Evolutionary conservation across 768 basidiomycete genomes (phyloP), one percentile per base, ranked within the genome.

Genomic region (Leucosporidium scottii): DNA sequence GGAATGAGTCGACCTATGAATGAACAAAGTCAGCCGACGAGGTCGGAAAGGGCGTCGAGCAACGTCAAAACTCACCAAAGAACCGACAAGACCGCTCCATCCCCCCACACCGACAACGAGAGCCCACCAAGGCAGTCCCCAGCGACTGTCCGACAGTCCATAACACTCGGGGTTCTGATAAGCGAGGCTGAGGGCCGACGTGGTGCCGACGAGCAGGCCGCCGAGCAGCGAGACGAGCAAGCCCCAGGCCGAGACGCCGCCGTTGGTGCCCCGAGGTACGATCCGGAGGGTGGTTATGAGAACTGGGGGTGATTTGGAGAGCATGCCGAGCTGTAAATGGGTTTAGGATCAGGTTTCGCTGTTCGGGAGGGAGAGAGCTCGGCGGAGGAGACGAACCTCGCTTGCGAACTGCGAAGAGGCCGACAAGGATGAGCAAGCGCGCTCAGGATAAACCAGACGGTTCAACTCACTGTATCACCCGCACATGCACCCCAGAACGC

Each of bases 261-360:
- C 93, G 74, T 97, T 96, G 15, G 93, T 96, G 4, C 93, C 93
- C 2, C 87, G 86, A 2, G 92, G 92, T 0, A 92, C 90, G 1
- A 79, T 72, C 71, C 82, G 83, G 62, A 87, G 78, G 6, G 89
- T 92, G 7, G 91, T 93, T 73, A 96, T 84, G 44, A 94, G 84
- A 57, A 86, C 30, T 76, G 44, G 93, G 4, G 82, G 82, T 20
- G 83, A 81, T 48, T 76, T 77, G 30, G 91, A 88, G 53, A 96
- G 82, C 70, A 96, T 92, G 44, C 93, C 93, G 28, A 96, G 83
- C 78, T 73, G 62, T 9, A 18, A 9, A 23, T 7, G 64, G 17
- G 28, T n/a, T n/a, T 20, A 31, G 47, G 31, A 44, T 36, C 50
- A 59, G 51, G 21, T 23, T 21, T 17, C 51, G 20, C 6, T 25